A percentile compares a stretch with the other conserved stretches of the same genome.
Evolutionary conservation across 2,329 filamentous ascomycete species (phyloP).

Genomic region (Arthrobotrys musiformis): DNA sequence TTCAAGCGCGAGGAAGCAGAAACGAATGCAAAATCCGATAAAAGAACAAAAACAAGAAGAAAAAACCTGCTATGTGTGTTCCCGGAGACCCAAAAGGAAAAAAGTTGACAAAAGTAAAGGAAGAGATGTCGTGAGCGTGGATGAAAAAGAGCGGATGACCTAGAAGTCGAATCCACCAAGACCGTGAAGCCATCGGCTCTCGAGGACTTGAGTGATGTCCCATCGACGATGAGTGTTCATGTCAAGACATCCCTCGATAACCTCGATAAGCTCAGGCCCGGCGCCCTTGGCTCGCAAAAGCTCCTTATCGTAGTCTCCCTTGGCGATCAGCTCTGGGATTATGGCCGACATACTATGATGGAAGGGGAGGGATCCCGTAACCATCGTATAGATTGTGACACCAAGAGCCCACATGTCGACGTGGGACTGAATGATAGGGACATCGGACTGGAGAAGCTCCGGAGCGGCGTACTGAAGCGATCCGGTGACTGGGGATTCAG

Average conservation of each 20-base stretch:
- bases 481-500: slow-evolving; percentile 64
- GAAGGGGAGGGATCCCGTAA: slow-evolving; percentile 73
- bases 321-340: slow-evolving; percentile 70
- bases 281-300: slow-evolving; percentile 60
- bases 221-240: slow-evolving; percentile 69
- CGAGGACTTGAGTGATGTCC: slow-evolving; percentile 69
- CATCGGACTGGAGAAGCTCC: slow-evolving; percentile 62
- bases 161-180: slow-evolving; percentile 58
- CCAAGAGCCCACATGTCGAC: slow-evolving; percentile 76
- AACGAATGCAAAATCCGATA: slow-evolving; percentile 14
- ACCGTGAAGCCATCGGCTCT: slow-evolving; percentile 68
- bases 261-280: slow-evolving; percentile 64
- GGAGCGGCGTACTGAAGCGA: slow-evolving; percentile 66
- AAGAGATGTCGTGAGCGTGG: slow-evolving; percentile 2
- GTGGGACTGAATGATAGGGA: slow-evolving; percentile 63
- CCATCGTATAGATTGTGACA: slow-evolving; percentile 71
- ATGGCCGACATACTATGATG: slow-evolving; percentile 71
- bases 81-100: slow-evolving; percentile 5
- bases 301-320: slow-evolving; percentile 70
- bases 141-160: slow-evolving; percentile 6
- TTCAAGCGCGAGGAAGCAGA: not conserved
- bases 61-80: not conserved
- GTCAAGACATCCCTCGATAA: slow-evolving; percentile 71
- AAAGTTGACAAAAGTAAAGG: slow-evolving; percentile 5
- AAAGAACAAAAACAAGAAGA: not conserved